Conservation (phyloP, 2,329 filamentous ascomycete genomes). For the Ceratocystis papillata region DNA sequence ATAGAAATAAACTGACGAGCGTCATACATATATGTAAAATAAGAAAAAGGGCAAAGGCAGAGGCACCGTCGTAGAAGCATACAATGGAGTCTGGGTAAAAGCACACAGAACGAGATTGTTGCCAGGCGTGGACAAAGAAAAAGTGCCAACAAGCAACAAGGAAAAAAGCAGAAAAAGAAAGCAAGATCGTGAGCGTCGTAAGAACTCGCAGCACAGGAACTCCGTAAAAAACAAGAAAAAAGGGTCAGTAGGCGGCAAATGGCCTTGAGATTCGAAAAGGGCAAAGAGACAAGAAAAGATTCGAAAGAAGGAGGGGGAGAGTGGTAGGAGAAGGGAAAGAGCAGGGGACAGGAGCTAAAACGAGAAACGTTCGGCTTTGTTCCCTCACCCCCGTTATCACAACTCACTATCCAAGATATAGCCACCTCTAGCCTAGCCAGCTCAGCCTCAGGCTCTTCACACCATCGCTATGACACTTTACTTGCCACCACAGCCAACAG, state of each 20-base stretch:
- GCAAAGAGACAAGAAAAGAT: no score
- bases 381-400: background rate
- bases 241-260: no score
- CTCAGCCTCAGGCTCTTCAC: no score
- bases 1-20: background rate
- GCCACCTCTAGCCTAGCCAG: no score
- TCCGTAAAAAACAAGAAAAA: background rate
- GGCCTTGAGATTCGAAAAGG: no score
- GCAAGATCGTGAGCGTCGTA: conserved; percentile 6
- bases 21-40: background rate
- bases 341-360: background rate
- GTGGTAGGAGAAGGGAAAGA: background rate
- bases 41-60: background rate
- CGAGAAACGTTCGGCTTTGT: background rate
- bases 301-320: background rate
- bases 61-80: background rate
- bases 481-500: no score
- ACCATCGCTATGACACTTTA: no score
- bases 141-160: background rate
- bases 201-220: conserved; percentile 12
- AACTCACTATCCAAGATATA: no score
- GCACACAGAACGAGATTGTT: background rate
- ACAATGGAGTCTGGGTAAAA: background rate
- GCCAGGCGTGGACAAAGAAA: background rate
- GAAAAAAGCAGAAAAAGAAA: background rate